A percentile compares a stretch with the other conserved stretches of the same genome.
Conservation (phyloP, 179 eudicot species). For the Spinacia oleracea region DNA sequence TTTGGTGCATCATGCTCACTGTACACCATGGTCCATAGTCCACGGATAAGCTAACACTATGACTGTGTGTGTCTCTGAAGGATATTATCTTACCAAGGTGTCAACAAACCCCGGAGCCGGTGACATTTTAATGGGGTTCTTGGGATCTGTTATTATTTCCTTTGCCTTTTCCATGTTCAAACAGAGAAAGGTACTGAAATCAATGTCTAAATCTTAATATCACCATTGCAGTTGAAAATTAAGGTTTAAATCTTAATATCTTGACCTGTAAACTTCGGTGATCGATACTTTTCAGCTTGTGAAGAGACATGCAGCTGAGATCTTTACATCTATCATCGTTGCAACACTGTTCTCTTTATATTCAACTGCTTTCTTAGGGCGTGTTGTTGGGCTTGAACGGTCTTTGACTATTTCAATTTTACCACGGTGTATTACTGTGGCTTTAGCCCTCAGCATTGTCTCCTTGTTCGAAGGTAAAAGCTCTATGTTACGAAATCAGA, state of each 20-base stretch:
- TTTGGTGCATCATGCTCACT: too few relatives aligned
- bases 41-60: constrained; percentile 9
- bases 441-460: constrained; percentile 94
- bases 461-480: constrained; percentile 75
- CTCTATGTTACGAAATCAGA: neutral
- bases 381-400: constrained; percentile 79
- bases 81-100: constrained; percentile 82
- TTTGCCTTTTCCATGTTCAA: constrained; percentile 98
- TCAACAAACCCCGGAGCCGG: constrained; percentile 96
- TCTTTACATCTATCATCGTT: constrained; percentile 76
- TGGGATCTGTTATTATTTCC: constrained; percentile 92
- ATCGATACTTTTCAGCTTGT: constrained; percentile 63
- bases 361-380: constrained; percentile 89
- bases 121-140: constrained; percentile 92
- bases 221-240: neutral
- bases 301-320: constrained; percentile 97
- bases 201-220: neutral
- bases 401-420: constrained; percentile 76
- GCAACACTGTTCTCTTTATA: constrained; percentile 83
- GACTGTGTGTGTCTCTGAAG: constrained; percentile 42
- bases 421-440: constrained; percentile 97
- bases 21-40: too few relatives aligned
- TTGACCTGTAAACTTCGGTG: constrained; percentile 9
- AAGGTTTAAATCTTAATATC: neutral
- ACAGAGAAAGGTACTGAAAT: constrained; percentile 78